Evolutionary conservation across 2,329 filamentous ascomycete genomes (phyloP), one percentile per base, ranked within the genome.

Genomic region (Calonectria fujianensis): DNA sequence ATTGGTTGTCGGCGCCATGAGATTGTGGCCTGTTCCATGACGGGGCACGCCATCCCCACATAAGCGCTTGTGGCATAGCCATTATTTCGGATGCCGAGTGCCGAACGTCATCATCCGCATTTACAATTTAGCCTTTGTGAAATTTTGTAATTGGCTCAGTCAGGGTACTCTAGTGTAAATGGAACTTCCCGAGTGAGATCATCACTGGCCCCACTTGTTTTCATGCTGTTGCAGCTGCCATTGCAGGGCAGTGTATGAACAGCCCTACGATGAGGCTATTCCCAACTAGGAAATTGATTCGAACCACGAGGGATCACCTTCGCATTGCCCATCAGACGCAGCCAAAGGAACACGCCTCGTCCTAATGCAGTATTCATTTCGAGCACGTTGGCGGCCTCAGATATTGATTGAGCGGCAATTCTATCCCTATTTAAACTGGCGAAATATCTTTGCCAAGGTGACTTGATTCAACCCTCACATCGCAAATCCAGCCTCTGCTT

Each of bases 11-110:
- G 7, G 18, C 9, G 41, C 41, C 7, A n/a, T 45, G 18, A n/a
- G 18, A 45, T 45, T 45, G 18, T 20, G 51, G 51, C 27, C 24
- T 20, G 51, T 32, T 20, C 20, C 2, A 4, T 8, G 11, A 37
- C 13, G 54, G 32, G 32, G 32, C 54, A 27, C 11, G 32, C 24
- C 54, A 39, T 24, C 10, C 20, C 31, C 24, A 13, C 32, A 59
- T 59, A 59, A 59, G 54, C 54, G 20, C 32, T 59, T 59, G 32
- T 37, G 11, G 54, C 54, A 59, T n/a, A 37, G 54, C 54, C 54
- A 24, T 59, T 24, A 37, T 59, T 59, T 24, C 20, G 3, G n/a
- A 24, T 59, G 54, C 32, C 54, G 54, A 59, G 54, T 59, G 54
- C 54, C 54, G 54, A 59, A 35, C 54, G 37, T n/a, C 20, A 39